These are phyloP conservation scores for Leptosphaerulina australis DNA, from an alignment of 2,329 filamentous ascomycete species.

Conservation along the genomic window DNA sequence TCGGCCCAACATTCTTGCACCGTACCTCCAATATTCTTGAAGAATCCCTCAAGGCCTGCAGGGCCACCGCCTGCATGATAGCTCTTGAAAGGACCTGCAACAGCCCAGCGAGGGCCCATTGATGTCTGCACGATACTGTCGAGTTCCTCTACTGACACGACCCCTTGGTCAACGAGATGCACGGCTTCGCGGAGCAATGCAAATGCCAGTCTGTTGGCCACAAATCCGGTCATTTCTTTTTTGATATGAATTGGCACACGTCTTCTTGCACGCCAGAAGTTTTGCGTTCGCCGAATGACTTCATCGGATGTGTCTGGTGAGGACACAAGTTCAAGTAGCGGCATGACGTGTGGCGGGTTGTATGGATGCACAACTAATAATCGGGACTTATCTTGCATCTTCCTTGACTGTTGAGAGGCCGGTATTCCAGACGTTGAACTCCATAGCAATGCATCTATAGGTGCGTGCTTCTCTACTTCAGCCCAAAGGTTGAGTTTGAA, in stretches of 20 bases:
- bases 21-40: constrained; percentile 63
- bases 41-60: constrained; percentile 59
- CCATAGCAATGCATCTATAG: constrained; percentile 58
- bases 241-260: constrained; percentile 58
- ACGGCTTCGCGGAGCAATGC: constrained; percentile 62
- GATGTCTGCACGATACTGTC: constrained; percentile 54
- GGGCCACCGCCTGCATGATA: constrained; percentile 65
- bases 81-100: constrained; percentile 61
- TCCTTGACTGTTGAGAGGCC: constrained; percentile 55
- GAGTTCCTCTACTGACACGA: constrained; percentile 59
- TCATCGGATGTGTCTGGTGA: constrained; percentile 50
- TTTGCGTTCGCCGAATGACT: constrained; percentile 50
- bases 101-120: constrained; percentile 36
- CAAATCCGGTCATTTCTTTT: constrained; percentile 62
- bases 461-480: constrained; percentile 56
- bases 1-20: constrained; percentile 62
- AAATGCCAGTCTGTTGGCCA: constrained; percentile 64
- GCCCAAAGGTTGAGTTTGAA: constrained; percentile 62
- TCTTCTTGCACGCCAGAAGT: constrained; percentile 54
- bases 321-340: constrained; percentile 64
- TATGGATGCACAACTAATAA: constrained; percentile 66
- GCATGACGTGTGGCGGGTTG: constrained; percentile 68
- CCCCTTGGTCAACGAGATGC: constrained; percentile 59
- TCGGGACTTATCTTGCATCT: constrained; percentile 53
- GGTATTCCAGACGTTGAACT: constrained; percentile 64